Base-by-base conservation (phyloP, 768 basidiomycete genomes). In the Nidularia pulvinata region DNA sequence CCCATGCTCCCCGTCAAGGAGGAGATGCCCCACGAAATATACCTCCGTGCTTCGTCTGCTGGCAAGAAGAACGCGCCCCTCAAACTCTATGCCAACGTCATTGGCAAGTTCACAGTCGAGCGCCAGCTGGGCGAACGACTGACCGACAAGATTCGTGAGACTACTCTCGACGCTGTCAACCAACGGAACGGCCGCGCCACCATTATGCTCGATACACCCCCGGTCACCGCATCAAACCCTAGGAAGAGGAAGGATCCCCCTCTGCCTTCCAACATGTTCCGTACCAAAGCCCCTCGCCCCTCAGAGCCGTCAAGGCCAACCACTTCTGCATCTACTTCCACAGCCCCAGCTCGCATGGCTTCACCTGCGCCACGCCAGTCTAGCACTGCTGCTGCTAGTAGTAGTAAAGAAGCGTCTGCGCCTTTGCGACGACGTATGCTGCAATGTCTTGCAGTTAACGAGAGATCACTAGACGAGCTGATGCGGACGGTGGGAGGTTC, bases 31-130 rank as follows among this genome's bases (percentile, higher is more conserved):
- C 88, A 91, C 59, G 91, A 93, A 56, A 76, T 93, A 33, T 93
- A 89, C 67, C 77, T 91, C 19, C 81, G 88, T 13, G 72, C 82
- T 10, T 74, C 85, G 36, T 79, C 80, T 13, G 74, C 79, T 6
- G 70, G 78, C 22, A 86, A 83, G 65, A 83, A 80, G 48, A 81
- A 74, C 57, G 80, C 82, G 0, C 84, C 88, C 1, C 79, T 92
- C 59, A 90, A 88, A 65, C 80, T 88, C 16, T 81, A 86, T 59
- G 90, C 88, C 56, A 85, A 83, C 59, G 82, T 93, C 44, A 75
- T 81, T n/a, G 88, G 88, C 36, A 90, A 86, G 66, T 82, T 89
- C 63, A 75, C 72, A 35, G 83, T 91, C 49, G 83, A 85, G 48
- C 82, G 81, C 48, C 78, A 89, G 60, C 76, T 89, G 35, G 80